These are phyloP conservation scores for Anisodus acutangulus DNA, from an alignment of 257 asterid genomes.

Conservation along the genomic window DNA sequence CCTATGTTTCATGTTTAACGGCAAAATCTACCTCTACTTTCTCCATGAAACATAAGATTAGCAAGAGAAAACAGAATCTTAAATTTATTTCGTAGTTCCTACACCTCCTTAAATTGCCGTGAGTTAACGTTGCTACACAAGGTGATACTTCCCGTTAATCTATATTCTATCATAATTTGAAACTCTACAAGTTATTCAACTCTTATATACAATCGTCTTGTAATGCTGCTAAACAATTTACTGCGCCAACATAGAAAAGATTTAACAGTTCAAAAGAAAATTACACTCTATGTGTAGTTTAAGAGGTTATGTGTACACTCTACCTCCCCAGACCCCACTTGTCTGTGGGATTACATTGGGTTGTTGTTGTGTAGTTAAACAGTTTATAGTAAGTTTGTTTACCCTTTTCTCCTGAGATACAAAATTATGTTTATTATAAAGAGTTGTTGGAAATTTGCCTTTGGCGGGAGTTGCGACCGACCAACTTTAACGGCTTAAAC, in stretches of 20 bases:
- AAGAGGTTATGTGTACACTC: neutral
- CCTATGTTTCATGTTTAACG: neutral
- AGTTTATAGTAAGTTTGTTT: neutral
- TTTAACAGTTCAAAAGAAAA: conserved; percentile 5
- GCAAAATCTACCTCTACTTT: neutral
- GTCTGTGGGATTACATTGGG: too few relatives aligned
- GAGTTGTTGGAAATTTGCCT: too few relatives aligned
- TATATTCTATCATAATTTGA: too few relatives aligned
- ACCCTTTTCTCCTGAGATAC: neutral
- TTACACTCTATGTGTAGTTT: neutral
- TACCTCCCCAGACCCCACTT: too few relatives aligned
- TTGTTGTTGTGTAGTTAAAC: too few relatives aligned
- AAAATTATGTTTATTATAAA: neutral
- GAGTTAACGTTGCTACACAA: neutral
- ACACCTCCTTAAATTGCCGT: conserved; percentile 1
- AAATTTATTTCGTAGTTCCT: neutral
- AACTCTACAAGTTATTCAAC: neutral
- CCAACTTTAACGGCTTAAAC: too few relatives aligned
- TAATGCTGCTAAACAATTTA: conserved; percentile 6
- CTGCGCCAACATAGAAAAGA: neutral
- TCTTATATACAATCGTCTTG: neutral
- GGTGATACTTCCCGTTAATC: too few relatives aligned
- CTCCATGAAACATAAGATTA: neutral
- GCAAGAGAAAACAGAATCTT: conserved; percentile 7
- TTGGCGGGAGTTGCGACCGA: too few relatives aligned